Percentiles rank a stretch among this genome's conserved stretches.
phyloP scores from a whole-genome alignment of 2,329 filamentous ascomycete genomes.

The Fusarium nodosum region DNA sequence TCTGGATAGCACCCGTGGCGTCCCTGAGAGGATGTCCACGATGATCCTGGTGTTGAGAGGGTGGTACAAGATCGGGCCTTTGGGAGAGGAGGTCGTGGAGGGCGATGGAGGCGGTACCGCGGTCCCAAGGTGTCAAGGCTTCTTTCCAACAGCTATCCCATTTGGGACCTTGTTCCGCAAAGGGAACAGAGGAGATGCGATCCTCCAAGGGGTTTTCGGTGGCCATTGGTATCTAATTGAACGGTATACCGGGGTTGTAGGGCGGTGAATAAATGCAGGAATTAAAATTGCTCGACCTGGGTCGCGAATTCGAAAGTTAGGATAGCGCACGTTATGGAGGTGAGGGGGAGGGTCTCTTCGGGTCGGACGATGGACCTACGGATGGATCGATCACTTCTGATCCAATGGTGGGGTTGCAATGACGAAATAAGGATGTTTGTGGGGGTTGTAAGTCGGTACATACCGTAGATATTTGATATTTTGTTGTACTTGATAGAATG shows the following conservation, averaged over 20 bases:
- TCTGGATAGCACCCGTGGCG: slow-evolving; percentile 43
- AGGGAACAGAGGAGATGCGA: slow-evolving; percentile 54
- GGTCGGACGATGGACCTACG: slow-evolving; percentile 36
- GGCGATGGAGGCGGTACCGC: slow-evolving; percentile 65
- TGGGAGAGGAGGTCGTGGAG: slow-evolving; percentile 66
- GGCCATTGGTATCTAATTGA: slow-evolving; percentile 38
- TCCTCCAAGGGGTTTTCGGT: slow-evolving; percentile 48
- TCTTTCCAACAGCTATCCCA: slow-evolving; percentile 66
- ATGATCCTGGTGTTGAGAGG: slow-evolving; percentile 52
- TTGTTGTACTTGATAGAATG: not conserved
- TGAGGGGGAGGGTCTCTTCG: slow-evolving; percentile 38
- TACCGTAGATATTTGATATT: not conserved
- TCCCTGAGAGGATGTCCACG: slow-evolving; percentile 50
- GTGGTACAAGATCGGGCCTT: slow-evolving; percentile 60
- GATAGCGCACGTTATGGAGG: slow-evolving; percentile 31
- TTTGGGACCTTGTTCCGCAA: slow-evolving; percentile 53
- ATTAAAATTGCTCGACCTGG: slow-evolving; percentile 13
- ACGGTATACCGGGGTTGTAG: not conserved
- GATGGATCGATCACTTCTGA: slow-evolving; percentile 39
- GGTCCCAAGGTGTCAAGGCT: slow-evolving; percentile 67
- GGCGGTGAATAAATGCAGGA: not conserved
- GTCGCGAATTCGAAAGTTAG: slow-evolving; percentile 13
- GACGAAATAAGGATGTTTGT: slow-evolving; percentile 40
- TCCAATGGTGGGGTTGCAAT: slow-evolving; percentile 41
- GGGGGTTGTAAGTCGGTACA: slow-evolving; percentile 5